Conservation (phyloP, 495 filamentous ascomycete genomes). For the Penicillium longicatenatum region DNA sequence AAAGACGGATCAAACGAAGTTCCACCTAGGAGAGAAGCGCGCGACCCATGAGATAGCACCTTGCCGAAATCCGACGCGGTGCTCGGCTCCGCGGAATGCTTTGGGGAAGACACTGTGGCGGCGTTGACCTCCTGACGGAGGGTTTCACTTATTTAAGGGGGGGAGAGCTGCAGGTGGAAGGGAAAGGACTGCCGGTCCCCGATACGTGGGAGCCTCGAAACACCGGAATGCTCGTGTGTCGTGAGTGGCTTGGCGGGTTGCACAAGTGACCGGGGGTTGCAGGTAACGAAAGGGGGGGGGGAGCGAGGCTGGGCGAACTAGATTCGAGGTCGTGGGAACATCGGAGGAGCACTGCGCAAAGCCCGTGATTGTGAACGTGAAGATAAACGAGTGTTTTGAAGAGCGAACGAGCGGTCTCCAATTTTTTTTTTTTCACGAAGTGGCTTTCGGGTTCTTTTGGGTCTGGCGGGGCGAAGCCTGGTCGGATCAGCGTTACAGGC, state of each 20-base stretch:
- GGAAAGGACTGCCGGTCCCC: conserved; percentile 14
- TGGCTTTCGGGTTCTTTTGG: conserved; percentile 2
- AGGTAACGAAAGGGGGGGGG: not conserved
- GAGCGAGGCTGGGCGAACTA: not conserved
- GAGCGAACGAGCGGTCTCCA: not conserved
- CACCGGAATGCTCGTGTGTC: conserved; percentile 23
- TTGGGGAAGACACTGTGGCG: conserved; percentile 42
- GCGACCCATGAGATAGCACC: conserved; percentile 61
- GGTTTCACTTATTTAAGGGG: conserved; percentile 5
- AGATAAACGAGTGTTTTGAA: conserved; percentile 1
- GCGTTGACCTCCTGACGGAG: conserved; percentile 38
- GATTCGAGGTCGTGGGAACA: not conserved
- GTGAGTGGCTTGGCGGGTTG: conserved; percentile 24
- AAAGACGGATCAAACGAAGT: conserved; percentile 57
- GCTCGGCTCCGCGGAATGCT: conserved; percentile 35
- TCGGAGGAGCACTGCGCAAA: not conserved
- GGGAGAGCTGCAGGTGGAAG: conserved; percentile 17
- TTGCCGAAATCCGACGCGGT: conserved; percentile 54
- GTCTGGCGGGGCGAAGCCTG: conserved; percentile 6
- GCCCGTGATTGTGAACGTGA: too few species aligned
- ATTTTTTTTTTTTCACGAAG: not conserved
- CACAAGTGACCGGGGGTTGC: conserved; percentile 2
- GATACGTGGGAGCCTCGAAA: conserved; percentile 22
- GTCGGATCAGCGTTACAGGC: conserved; percentile 8
- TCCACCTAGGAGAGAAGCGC: conserved; percentile 67